Conservation (phyloP, 495 filamentous ascomycete species). For the Penicillium egyptiacum region DNA sequence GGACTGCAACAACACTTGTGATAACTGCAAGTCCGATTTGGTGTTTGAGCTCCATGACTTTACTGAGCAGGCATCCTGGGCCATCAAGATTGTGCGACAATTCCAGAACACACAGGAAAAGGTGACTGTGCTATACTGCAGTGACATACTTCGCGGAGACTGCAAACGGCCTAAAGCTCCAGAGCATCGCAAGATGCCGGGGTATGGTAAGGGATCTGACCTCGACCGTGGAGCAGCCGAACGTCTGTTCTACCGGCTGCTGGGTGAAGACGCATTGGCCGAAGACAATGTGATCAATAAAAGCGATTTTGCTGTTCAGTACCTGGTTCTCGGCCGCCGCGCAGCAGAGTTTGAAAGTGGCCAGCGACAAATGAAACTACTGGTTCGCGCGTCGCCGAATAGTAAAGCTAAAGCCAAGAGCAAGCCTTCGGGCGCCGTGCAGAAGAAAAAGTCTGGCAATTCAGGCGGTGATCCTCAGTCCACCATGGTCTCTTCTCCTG, state of each 20-base stretch:
- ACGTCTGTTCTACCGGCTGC: constrained; percentile 61
- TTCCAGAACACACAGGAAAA: constrained; percentile 49
- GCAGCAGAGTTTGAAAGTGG: constrained; percentile 53
- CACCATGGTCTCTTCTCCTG: constrained; percentile 84
- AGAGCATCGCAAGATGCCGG: constrained; percentile 47
- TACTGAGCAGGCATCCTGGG: constrained; percentile 67
- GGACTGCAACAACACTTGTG: constrained; percentile 72
- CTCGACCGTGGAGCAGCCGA: constrained; percentile 62
- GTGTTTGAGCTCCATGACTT: constrained; percentile 72
- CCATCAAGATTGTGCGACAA: constrained; percentile 63
- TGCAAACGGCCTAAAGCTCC: constrained; percentile 49
- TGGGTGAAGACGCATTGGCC: constrained; percentile 60
- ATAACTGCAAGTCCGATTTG: constrained; percentile 76
- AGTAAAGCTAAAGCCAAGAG: constrained; percentile 37
- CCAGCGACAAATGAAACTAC: constrained; percentile 54
- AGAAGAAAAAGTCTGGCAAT: constrained; percentile 22
- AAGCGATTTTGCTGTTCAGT: constrained; percentile 59
- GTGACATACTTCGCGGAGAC: constrained; percentile 61
- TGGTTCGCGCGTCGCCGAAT: constrained; percentile 56
- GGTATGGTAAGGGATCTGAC: constrained; percentile 55
- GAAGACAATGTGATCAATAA: constrained; percentile 60
- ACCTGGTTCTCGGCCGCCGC: constrained; percentile 57
- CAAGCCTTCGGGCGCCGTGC: constrained; percentile 10
- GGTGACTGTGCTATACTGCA: constrained; percentile 55
- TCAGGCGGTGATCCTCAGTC: constrained; percentile 55